phyloP scores from a whole-genome alignment of 345 rosid species.

The Erucastrum elatum region DNA sequence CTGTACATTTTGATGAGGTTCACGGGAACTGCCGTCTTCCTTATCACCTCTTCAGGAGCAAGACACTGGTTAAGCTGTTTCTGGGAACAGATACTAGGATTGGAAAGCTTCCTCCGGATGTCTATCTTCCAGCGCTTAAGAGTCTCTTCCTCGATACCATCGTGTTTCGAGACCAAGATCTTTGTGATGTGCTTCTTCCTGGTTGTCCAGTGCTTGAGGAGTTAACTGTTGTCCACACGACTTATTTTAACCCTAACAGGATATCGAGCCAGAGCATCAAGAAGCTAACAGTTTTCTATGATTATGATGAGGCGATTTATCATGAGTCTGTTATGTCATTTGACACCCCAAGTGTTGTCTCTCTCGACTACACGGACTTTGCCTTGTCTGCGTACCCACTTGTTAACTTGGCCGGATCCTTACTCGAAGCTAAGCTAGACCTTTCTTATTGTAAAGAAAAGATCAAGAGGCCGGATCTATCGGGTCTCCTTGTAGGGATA shows the following conservation, averaged over 20 bases:
- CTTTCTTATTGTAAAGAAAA: neutral
- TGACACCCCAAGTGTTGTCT: neutral
- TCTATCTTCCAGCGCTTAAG: constrained; percentile 26
- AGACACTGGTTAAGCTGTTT: constrained; percentile 14
- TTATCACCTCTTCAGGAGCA: constrained; percentile 4
- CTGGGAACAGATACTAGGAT: neutral
- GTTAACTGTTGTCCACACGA: neutral
- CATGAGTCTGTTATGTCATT: neutral
- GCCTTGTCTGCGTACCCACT: neutral
- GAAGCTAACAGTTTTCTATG: neutral
- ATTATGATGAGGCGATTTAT: neutral
- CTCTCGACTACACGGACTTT: neutral
- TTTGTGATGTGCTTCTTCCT: neutral
- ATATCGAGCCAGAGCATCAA: constrained; percentile 6
- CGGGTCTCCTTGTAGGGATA: constrained; percentile 1
- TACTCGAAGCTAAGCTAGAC: neutral
- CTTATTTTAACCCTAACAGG: neutral
- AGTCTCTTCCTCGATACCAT: neutral
- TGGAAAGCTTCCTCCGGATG: neutral
- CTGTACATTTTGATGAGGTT: neutral
- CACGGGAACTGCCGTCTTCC: neutral
- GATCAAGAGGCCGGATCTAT: neutral
- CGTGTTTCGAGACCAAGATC: neutral
- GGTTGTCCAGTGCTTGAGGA: constrained; percentile 19
- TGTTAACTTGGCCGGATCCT: neutral